A percentile compares a stretch with the other conserved stretches of the same genome.
Evolutionary conservation across 208 protist species (phyloP).

Genomic region (Acanthamoeba castellanii): DNA sequence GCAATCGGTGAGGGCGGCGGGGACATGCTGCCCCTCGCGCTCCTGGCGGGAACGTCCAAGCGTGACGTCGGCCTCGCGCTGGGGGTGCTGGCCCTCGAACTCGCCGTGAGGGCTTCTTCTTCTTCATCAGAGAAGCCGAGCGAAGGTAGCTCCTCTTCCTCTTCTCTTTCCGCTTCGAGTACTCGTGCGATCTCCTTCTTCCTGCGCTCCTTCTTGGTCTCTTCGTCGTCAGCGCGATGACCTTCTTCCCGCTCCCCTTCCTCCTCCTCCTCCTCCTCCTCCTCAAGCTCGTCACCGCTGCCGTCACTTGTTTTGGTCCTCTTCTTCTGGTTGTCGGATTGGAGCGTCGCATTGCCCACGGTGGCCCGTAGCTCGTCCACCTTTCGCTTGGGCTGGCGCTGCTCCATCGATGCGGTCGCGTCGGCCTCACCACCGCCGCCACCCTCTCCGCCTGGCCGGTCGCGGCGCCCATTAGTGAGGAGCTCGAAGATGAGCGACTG

Average conservation of each 20-base stretch:
- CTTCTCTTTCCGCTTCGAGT: background rate
- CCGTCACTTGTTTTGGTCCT: background rate
- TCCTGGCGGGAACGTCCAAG: background rate
- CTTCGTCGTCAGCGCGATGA: background rate
- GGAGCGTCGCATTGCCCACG: background rate
- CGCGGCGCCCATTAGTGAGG: background rate
- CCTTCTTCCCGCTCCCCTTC: background rate
- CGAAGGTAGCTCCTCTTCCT: background rate
- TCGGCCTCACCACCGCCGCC: background rate
- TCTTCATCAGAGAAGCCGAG: slow-evolving; percentile 7
- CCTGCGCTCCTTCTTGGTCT: background rate
- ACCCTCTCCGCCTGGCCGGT: background rate
- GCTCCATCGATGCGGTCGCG: background rate
- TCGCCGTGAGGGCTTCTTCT: background rate
- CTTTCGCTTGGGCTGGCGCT: background rate
- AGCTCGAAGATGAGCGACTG: slow-evolving; percentile 56
- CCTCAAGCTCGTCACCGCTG: background rate
- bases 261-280: background rate
- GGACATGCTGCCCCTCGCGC: slow-evolving; percentile 1
- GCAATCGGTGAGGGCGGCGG: slow-evolving; percentile 1
- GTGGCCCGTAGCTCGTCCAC: background rate
- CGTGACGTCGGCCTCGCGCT: too few species aligned
- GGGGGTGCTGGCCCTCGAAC: background rate
- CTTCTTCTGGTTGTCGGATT: background rate
- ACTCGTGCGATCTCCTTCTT: background rate